These are phyloP conservation scores for Calocybe indica DNA, from an alignment of 768 basidiomycete genomes.

Conservation along the genomic window DNA sequence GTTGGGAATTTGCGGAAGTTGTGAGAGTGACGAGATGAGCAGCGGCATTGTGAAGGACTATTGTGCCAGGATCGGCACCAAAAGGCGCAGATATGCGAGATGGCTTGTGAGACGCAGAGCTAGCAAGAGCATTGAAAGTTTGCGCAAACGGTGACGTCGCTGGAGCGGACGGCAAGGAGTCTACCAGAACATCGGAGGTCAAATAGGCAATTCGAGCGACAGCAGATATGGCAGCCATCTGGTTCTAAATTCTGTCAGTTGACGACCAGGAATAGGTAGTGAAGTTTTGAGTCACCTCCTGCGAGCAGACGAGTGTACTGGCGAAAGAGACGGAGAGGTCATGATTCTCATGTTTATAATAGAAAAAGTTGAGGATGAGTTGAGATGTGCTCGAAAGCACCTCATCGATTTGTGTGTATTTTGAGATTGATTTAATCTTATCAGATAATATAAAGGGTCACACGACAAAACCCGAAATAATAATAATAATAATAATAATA, in stretches of 20 bases:
- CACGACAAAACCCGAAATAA: no score
- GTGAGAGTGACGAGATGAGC: conserved; percentile 56
- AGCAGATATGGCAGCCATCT: conserved; percentile 20
- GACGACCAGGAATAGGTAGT: conserved; percentile 6
- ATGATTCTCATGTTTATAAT: conserved; percentile 11
- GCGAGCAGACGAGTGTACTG: background rate
- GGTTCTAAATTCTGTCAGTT: conserved; percentile 3
- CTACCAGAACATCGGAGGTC: conserved; percentile 60
- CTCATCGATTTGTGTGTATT: conserved; percentile 35
- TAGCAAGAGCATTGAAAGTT: conserved; percentile 29
- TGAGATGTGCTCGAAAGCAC: conserved; percentile 30
- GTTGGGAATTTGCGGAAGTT: conserved; percentile 41
- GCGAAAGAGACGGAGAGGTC: background rate
- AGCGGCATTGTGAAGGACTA: conserved; percentile 43
- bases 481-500: no score
- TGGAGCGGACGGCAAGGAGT: conserved; percentile 42
- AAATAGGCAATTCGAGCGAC: conserved; percentile 71
- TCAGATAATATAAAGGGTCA: no score
- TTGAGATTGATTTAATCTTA: conserved; percentile 6
- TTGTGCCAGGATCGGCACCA: conserved; percentile 60
- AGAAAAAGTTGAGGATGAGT: conserved; percentile 16
- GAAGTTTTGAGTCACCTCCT: background rate
- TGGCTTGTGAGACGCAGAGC: conserved; percentile 30
- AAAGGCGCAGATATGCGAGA: conserved; percentile 46
- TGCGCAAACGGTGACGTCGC: conserved; percentile 35